Conservation (phyloP, 2,329 filamentous ascomycete species). For the Fusarium odoratissimum region DNA sequence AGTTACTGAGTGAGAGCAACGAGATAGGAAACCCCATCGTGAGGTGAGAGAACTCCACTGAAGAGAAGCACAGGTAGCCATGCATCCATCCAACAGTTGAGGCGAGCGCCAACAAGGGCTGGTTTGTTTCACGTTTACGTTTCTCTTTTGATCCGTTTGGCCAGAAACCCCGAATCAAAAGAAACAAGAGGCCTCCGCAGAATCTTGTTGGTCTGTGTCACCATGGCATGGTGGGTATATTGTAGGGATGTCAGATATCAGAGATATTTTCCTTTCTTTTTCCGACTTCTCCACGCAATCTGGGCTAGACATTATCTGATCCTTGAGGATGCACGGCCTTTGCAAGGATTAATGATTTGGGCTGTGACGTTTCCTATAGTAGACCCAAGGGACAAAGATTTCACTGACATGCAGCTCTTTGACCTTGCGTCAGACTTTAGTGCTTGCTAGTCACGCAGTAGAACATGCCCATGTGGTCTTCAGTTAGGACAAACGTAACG, state of each 20-base stretch:
- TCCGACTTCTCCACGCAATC: not conserved
- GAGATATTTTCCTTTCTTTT: not conserved
- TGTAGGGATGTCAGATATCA: not conserved
- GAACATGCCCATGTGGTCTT: not conserved
- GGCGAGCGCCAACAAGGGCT: not conserved
- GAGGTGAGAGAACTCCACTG: not conserved
- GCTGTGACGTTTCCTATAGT: not conserved
- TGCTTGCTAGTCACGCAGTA: not conserved
- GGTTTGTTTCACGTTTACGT: not conserved
- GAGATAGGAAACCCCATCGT: slow-evolving; percentile 17
- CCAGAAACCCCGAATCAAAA: not conserved
- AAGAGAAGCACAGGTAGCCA: not conserved
- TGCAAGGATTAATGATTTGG: not conserved
- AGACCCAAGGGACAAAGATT: not conserved
- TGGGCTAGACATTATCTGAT: not conserved
- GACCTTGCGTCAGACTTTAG: not conserved
- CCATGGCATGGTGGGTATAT: not conserved
- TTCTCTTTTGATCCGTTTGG: not conserved
- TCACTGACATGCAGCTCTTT: not conserved
- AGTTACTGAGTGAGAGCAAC: not conserved
- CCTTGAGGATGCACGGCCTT: not conserved
- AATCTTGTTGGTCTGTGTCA: not conserved
- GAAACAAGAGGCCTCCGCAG: not conserved
- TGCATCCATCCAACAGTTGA: not conserved
- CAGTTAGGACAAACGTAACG: not conserved